Conservation (phyloP, 2,329 filamentous ascomycete genomes). For the Monilinia fructigena region DNA sequence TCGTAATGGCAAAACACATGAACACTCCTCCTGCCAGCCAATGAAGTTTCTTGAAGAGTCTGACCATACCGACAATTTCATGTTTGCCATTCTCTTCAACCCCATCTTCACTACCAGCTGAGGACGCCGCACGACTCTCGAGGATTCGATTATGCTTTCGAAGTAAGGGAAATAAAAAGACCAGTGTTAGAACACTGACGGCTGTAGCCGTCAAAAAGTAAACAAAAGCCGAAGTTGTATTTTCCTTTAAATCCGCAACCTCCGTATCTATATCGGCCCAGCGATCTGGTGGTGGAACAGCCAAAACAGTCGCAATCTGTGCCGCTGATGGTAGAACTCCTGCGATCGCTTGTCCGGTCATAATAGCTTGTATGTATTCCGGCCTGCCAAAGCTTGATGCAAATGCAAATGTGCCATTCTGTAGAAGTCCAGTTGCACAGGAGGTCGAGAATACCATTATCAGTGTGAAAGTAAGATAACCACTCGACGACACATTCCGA, state of each 20-base stretch:
- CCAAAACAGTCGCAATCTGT: conserved; percentile 80
- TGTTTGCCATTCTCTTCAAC: conserved; percentile 48
- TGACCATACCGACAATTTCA: conserved; percentile 57
- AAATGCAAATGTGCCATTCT: conserved; percentile 93
- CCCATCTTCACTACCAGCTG: conserved; percentile 52
- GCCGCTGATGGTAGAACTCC: conserved; percentile 86
- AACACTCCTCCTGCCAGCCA: conserved; percentile 78
- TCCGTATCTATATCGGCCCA: conserved; percentile 30
- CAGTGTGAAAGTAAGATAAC: conserved; percentile 81
- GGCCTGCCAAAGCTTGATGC: conserved; percentile 79
- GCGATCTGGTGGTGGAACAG: conserved; percentile 51
- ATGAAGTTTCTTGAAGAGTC: conserved; percentile 72
- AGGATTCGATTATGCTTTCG: conserved; percentile 56
- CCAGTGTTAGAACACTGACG: conserved; percentile 67
- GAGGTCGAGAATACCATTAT: conserved; percentile 77
- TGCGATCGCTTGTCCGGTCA: conserved; percentile 89
- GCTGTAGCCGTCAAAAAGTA: conserved; percentile 88
- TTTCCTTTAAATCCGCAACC: conserved; percentile 41
- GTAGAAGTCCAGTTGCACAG: conserved; percentile 77
- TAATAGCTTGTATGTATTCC: conserved; percentile 93
- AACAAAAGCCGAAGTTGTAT: conserved; percentile 72
- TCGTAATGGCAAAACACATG: conserved; percentile 77
- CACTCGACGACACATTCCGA: conserved; percentile 56
- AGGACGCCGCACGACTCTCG: conserved; percentile 52
- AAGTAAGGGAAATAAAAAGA: conserved; percentile 73